These are phyloP conservation scores for Cephalotrichum gorgonifer DNA, from an alignment of 2,329 filamentous ascomycete genomes.

Conservation along the genomic window DNA sequence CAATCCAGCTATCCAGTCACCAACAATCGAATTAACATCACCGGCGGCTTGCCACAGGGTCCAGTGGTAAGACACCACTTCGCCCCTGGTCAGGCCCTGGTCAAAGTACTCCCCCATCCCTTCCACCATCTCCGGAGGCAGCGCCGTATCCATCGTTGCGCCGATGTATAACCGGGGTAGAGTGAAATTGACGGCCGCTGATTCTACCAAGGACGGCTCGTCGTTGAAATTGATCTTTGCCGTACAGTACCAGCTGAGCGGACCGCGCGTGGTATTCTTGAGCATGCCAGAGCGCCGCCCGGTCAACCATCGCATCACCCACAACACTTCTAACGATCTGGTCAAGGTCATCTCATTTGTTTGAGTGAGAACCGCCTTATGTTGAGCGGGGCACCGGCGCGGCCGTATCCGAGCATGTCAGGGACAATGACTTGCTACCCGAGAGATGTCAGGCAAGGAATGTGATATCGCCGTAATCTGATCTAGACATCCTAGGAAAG, in stretches of 20 bases:
- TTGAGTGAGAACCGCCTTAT: conserved; percentile 50
- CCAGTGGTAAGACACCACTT: conserved; percentile 74
- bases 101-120: conserved; percentile 62
- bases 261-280: conserved; percentile 63
- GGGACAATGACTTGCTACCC: conserved; percentile 72
- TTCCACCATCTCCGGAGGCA: conserved; percentile 60
- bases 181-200: conserved; percentile 33
- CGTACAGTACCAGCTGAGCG: conserved; percentile 82
- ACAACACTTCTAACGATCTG: conserved; percentile 46
- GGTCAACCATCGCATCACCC: conserved; percentile 54
- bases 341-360: conserved; percentile 58
- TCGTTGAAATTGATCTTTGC: conserved; percentile 68
- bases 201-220: conserved; percentile 51
- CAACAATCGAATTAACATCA: conserved; percentile 59
- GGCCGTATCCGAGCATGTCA: conserved; percentile 79
- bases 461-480: conserved; percentile 87
- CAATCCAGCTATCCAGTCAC: conserved; percentile 49
- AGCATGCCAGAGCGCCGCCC: conserved; percentile 61
- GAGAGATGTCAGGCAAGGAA: conserved; percentile 62
- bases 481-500: conserved; percentile 72
- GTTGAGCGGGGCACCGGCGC: conserved; percentile 56
- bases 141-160: conserved; percentile 58
- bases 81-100: conserved; percentile 46
- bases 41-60: conserved; percentile 63
- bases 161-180: conserved; percentile 66